Base-by-base conservation (phyloP, 345 rosid genomes). In the Pistacia integerrima region DNA sequence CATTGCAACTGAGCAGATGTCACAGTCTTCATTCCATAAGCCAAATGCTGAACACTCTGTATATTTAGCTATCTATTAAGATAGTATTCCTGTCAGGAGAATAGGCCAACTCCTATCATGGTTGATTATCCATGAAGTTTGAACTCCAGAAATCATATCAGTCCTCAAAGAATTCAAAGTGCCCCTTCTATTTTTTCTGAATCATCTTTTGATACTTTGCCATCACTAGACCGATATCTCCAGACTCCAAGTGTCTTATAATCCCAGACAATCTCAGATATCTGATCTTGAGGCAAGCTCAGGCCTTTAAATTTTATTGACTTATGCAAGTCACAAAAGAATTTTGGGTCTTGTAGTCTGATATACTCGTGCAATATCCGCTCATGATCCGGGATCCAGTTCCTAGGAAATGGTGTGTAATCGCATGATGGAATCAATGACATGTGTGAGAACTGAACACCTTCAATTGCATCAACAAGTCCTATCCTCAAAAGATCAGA, bases 401-500 rank as follows among this genome's bases (percentile, higher is more conserved):
- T 93, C 85, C 91, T 84, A 0, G 97, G 95, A 81, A 96, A 90
- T 67, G 97, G 94, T 69, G 97, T 83, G 83, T 96, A 96, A 83
- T 96, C 99, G 80, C 98, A 93, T 6, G 92, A 89, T 9, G 99
- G 99, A 82, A 96, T 93, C 82, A 84, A 72, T 30, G 99, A 88
- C 98, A 92, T 93, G 76, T 84, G 97, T 2, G 97, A 91, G 81
- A 96, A 96, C 73, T 91, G 98, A 84, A 96, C 92, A 60, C 99
- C 91, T 86, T 96, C 94, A 62, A 96, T 93, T 74, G 91, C 91
- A 82, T 96, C 98, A 11, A 92, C 99, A 35, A 93, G 92, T 71
- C 98, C 98, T 97, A 93, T 91, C 79, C 99, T 92, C 81, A 96
- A 79, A 77, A 93, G 97, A 87, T 96, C 97, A 55, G 97, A 90